A percentile compares a stretch with the other conserved stretches of the same genome.
Evolutionary conservation across 345 rosid genomes (phyloP).

Genomic region (Lenwebbia sp.): DNA sequence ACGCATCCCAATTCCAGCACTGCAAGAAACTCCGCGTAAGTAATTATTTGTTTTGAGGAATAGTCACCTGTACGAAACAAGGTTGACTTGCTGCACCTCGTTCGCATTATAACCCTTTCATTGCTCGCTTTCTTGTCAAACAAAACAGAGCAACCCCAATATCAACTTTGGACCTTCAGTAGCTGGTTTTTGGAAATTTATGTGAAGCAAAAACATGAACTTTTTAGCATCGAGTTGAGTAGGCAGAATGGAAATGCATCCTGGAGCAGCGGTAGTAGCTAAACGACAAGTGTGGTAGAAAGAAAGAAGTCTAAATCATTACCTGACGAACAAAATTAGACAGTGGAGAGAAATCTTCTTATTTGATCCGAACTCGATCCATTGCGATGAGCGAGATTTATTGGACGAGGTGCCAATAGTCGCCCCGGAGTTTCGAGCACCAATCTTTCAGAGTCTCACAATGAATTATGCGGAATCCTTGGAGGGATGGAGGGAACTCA

Average conservation of each 20-base stretch:
- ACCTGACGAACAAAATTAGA: background rate
- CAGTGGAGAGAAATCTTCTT: background rate
- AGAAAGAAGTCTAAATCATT: background rate
- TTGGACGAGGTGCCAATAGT: background rate
- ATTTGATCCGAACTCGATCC: background rate
- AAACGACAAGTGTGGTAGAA: background rate
- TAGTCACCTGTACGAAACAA: background rate
- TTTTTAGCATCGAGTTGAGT: background rate
- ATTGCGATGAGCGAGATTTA: background rate
- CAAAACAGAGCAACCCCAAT: too few species aligned
- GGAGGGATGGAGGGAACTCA: background rate
- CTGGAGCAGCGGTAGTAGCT: background rate
- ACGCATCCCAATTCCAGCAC: background rate
- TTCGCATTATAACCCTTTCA: too few species aligned
- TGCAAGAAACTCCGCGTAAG: background rate
- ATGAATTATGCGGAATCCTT: background rate
- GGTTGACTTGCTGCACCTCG: background rate
- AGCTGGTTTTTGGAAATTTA: background rate
- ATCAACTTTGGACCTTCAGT: background rate
- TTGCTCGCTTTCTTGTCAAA: too few species aligned
- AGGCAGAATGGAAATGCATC: background rate
- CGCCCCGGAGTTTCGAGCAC: background rate
- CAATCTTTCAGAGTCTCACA: background rate
- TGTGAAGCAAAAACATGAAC: background rate
- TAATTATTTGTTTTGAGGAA: background rate